Percentiles rank a stretch among this genome's conserved stretches.
These are phyloP conservation scores for Arctostaphylos glauca DNA, from an alignment of 148 eudicot genomes.

Conservation along the genomic window DNA sequence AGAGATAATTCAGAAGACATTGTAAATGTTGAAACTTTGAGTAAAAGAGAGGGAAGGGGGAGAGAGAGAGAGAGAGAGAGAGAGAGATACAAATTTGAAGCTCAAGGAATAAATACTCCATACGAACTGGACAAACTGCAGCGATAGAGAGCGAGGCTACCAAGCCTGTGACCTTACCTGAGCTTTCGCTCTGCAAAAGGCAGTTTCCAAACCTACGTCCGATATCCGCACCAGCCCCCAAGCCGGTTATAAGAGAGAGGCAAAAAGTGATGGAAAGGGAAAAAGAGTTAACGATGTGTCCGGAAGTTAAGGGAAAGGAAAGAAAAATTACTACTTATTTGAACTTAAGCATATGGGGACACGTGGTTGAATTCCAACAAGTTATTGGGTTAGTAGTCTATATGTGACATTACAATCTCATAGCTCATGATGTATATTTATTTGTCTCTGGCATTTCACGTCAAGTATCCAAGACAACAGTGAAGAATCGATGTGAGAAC, in stretches of 20 bases:
- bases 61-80: not conserved
- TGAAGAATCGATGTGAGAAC: too few species aligned
- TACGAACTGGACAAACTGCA: not conserved
- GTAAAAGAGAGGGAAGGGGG: not conserved
- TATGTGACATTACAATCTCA: too few species aligned
- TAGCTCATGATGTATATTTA: too few species aligned
- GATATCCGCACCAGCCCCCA: slow-evolving; percentile 23
- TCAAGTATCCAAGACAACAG: too few species aligned
- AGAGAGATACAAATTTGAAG: not conserved
- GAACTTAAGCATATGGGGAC: too few species aligned
- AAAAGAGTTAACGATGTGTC: too few species aligned
- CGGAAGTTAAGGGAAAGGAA: too few species aligned
- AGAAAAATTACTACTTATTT: too few species aligned
- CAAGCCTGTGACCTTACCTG: slow-evolving; percentile 32
- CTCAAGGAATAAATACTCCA: not conserved
- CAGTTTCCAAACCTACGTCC: slow-evolving; percentile 32
- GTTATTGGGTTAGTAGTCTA: too few species aligned
- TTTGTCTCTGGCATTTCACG: too few species aligned
- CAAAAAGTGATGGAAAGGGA: too few species aligned
- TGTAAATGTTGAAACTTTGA: not conserved
- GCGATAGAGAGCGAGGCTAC: not conserved
- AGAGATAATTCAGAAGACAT: slow-evolving; percentile 14
- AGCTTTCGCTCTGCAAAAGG: not conserved
- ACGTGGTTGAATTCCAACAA: too few species aligned
- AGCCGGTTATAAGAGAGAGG: slow-evolving; percentile 5